Percentiles rank a stretch among this genome's conserved stretches.
Conservation (phyloP, 116 monocot genomes). For the Zostera marina region DNA sequence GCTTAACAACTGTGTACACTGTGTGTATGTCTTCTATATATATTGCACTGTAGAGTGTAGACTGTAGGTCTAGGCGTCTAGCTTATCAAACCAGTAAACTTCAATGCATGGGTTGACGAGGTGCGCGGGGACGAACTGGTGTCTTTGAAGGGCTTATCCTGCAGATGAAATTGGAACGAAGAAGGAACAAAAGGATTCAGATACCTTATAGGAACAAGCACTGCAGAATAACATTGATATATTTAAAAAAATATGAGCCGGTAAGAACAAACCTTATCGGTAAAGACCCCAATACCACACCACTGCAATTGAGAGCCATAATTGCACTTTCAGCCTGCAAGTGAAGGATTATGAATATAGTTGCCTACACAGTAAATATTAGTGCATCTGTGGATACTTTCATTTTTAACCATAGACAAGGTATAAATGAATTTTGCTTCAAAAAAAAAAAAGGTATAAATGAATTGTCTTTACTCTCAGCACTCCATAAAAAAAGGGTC, state of each 20-base stretch:
- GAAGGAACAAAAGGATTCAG: neutral
- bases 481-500: too few species aligned
- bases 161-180: neutral
- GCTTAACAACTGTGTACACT: conserved; percentile 8
- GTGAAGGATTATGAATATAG: neutral
- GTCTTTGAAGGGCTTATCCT: conserved; percentile 93
- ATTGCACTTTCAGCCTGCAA: conserved; percentile 78
- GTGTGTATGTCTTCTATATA: conserved; percentile 4
- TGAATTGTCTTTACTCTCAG: too few species aligned
- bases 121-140: conserved; percentile 43
- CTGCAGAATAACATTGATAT: neutral
- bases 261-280: conserved; percentile 41
- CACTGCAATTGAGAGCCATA: conserved; percentile 69
- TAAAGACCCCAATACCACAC: conserved; percentile 34
- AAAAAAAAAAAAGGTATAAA: too few species aligned
- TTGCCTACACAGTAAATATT: neutral
- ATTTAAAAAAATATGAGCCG: neutral
- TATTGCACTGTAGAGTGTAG: neutral
- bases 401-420: too few species aligned
- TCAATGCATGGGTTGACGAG: conserved; percentile 27
- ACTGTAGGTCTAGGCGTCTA: too few species aligned
- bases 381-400: too few species aligned
- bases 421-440: too few species aligned
- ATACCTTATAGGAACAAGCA: neutral
- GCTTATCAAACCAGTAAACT: neutral